Evolutionary conservation across 371 early-diverging fungal species (phyloP).

Genomic region (Saksenaea oblongispora): DNA sequence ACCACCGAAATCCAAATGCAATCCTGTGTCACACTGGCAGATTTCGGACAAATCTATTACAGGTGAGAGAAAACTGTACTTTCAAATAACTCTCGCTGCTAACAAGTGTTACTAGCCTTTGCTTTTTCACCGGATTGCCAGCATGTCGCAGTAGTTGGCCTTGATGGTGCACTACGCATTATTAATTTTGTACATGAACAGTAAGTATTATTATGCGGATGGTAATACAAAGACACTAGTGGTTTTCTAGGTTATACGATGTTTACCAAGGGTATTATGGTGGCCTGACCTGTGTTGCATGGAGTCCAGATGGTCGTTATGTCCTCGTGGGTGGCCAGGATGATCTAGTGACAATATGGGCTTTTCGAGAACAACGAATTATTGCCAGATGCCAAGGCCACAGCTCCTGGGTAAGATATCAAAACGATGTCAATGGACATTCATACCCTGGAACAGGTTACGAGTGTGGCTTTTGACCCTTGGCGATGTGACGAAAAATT

Average conservation of each 20-base stretch:
- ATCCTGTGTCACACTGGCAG: slow-evolving; percentile 80
- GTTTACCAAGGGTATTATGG: slow-evolving; percentile 82
- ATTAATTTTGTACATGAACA: slow-evolving; percentile 74
- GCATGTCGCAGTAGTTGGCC: slow-evolving; percentile 77
- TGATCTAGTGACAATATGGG: slow-evolving; percentile 93
- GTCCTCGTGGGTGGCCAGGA: slow-evolving; percentile 95
- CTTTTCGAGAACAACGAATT: slow-evolving; percentile 70
- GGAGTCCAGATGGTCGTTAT: slow-evolving; percentile 93
- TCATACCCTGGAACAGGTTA: slow-evolving; percentile 51
- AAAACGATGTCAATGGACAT: not conserved
- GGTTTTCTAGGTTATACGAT: slow-evolving; percentile 57
- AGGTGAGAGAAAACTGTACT: slow-evolving; percentile 34
- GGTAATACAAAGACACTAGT: not conserved
- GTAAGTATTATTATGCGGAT: slow-evolving; percentile 21
- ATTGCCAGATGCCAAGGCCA: slow-evolving; percentile 94
- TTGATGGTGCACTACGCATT: slow-evolving; percentile 79
- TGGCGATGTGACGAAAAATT: slow-evolving; percentile 82
- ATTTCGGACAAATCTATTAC: slow-evolving; percentile 69
- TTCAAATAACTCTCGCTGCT: not conserved
- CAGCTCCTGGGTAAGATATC: slow-evolving; percentile 79
- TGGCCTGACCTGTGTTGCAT: slow-evolving; percentile 82
- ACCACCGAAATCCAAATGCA: slow-evolving; percentile 51
- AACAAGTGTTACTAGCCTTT: slow-evolving; percentile 45
- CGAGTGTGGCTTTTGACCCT: slow-evolving; percentile 89
- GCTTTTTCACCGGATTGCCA: slow-evolving; percentile 86